Conservation (phyloP, 2,329 filamentous ascomycete genomes). For the Xylaria sp. region DNA sequence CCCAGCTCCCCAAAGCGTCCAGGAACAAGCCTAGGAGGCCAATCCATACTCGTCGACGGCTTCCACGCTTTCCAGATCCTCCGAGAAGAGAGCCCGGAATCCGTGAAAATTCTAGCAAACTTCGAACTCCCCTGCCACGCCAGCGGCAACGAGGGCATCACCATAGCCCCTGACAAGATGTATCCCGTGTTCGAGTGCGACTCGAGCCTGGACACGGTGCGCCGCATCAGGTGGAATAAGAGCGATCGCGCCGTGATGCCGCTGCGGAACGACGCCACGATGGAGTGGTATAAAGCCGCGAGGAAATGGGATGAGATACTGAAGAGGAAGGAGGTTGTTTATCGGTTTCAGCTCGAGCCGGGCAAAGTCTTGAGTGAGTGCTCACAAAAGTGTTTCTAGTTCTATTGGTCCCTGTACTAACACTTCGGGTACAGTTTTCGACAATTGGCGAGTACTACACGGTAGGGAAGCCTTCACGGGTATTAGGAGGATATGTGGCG, state of each 20-base stretch:
- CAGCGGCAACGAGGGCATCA: constrained; percentile 88
- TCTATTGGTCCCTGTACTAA: constrained; percentile 17
- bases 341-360: constrained; percentile 83
- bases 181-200: constrained; percentile 79
- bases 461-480: constrained; percentile 86
- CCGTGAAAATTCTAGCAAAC: constrained; percentile 67
- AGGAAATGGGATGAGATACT: constrained; percentile 78
- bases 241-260: constrained; percentile 82
- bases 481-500: constrained; percentile 87
- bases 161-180: constrained; percentile 75
- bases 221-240: constrained; percentile 90
- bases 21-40: constrained; percentile 67
- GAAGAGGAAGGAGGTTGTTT: constrained; percentile 72
- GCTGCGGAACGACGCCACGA: constrained; percentile 56
- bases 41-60: constrained; percentile 86
- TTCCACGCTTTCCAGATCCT: constrained; percentile 77
- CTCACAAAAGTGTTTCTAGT: not conserved
- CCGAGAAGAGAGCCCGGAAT: constrained; percentile 60
- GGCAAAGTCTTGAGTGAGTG: constrained; percentile 79
- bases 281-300: constrained; percentile 83
- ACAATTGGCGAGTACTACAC: constrained; percentile 96
- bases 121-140: constrained; percentile 80
- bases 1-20: constrained; percentile 35
- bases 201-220: constrained; percentile 50
- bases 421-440: constrained; percentile 74